Base-by-base conservation (phyloP, 2,329 filamentous ascomycete genomes). In the Lecanoromycetidae sp. region DNA sequence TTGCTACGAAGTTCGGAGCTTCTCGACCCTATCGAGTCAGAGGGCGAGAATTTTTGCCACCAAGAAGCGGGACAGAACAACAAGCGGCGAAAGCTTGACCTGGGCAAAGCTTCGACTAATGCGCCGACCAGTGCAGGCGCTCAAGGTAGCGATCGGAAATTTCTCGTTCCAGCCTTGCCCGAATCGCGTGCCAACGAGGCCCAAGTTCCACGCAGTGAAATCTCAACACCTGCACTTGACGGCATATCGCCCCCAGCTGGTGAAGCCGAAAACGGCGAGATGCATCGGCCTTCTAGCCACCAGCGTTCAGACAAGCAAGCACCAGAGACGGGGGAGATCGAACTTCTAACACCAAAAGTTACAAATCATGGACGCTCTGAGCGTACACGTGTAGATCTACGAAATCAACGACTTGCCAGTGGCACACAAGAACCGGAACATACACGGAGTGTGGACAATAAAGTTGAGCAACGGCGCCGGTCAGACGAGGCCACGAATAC, bases 11-110 rank as follows among this genome's bases (percentile, higher is more conserved):
- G n/a, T n/a, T n/a, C n/a, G n/a, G n/a, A n/a, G n/a, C n/a, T 52
- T 20, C 47, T 38, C 32, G 50, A 52, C 25, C 37, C 37, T 23
- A 49, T 52, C 9, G 46, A 49, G 36, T 44, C 50, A 30, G 50
- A 52, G 25, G 33, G 30, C 3, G 50, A 49, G n/a, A 38, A 27
- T 9, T 49, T 49, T 15, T 26, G 32, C 3, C n/a, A n/a, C n/a
- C n/a, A 37, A 39, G 22, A 41, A 46, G 7, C 46, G 47, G 43
- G 32, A 27, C 4, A 46, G 46, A 46, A 29, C 33, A 17, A 33
- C 6, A 44, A 44, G 36, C 38, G 46, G n/a, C 34, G 20, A 13
- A 48, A 25, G 36, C 27, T 27, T 15, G 34, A 23, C 20, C 42
- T n/a, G n/a, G n/a, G 34, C 8, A 42, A 29, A 3, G 12, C n/a